Evolutionary conservation across 441 rosid species (phyloP).

Genomic region (Eruca vesicaria): DNA sequence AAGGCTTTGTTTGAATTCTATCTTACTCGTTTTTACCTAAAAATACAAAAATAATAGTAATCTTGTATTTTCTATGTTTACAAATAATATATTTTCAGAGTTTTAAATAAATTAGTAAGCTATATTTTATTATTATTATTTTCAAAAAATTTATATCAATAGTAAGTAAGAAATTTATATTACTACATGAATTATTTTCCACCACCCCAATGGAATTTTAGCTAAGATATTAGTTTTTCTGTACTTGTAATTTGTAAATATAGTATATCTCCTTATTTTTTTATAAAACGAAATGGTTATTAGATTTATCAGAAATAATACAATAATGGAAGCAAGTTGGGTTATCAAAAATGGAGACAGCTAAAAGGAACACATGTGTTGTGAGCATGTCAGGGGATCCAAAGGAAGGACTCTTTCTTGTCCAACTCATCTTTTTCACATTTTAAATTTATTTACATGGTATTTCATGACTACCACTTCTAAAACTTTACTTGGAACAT

Average conservation of each 20-base stretch:
- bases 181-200: too few relatives aligned
- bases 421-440: not conserved
- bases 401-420: slow-evolving; percentile 30
- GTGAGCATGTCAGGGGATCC: slow-evolving; percentile 34
- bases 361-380: slow-evolving; percentile 33
- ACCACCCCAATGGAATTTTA: too few relatives aligned
- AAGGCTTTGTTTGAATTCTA: not conserved
- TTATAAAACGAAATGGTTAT: not conserved
- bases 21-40: not conserved
- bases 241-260: not conserved
- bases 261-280: not conserved
- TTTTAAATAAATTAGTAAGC: too few relatives aligned
- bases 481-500: not conserved
- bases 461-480: not conserved
- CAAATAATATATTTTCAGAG: too few relatives aligned
- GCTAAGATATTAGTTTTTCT: not conserved
- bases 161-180: too few relatives aligned
- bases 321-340: slow-evolving; percentile 32
- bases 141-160: too few relatives aligned
- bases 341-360: slow-evolving; percentile 23
- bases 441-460: not conserved
- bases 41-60: not conserved
- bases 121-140: too few relatives aligned
- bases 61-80: too few relatives aligned
- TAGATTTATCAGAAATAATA: not conserved